These are phyloP conservation scores for Cutaneotrichosporon cavernicola DNA, from an alignment of 1,284 basidiomycete genomes.

Conservation along the genomic window DNA sequence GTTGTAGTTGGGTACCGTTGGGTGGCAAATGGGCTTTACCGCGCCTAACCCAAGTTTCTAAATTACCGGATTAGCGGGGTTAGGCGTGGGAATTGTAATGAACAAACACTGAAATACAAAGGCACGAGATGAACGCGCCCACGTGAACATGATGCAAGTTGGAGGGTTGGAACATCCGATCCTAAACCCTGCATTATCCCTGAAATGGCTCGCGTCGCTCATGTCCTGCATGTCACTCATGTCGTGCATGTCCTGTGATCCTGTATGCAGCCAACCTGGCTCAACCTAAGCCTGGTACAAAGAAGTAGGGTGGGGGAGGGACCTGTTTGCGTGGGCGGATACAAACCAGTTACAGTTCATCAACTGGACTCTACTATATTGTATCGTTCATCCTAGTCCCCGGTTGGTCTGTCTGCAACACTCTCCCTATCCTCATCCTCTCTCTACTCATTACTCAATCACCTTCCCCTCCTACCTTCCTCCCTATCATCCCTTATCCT, in stretches of 20 bases:
- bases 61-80: too few relatives aligned
- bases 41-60: too few relatives aligned
- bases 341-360: neutral
- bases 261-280: too few relatives aligned
- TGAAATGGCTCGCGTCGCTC: neutral
- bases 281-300: too few relatives aligned
- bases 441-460: neutral
- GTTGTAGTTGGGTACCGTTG: neutral
- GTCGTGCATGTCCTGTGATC: too few relatives aligned
- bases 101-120: too few relatives aligned
- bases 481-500: neutral
- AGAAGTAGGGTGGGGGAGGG: too few relatives aligned
- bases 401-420: too few relatives aligned
- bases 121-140: too few relatives aligned
- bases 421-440: neutral
- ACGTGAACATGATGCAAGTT: neutral
- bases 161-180: neutral
- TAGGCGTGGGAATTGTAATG: too few relatives aligned
- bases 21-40: neutral
- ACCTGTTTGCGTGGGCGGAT: neutral
- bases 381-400: too few relatives aligned
- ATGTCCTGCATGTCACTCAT: neutral
- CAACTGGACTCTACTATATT: too few relatives aligned
- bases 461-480: neutral
- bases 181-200: neutral